Evolutionary conservation across 1,139 yeast genomes (phyloP).

Genomic region (Eremothecium gossypii): DNA sequence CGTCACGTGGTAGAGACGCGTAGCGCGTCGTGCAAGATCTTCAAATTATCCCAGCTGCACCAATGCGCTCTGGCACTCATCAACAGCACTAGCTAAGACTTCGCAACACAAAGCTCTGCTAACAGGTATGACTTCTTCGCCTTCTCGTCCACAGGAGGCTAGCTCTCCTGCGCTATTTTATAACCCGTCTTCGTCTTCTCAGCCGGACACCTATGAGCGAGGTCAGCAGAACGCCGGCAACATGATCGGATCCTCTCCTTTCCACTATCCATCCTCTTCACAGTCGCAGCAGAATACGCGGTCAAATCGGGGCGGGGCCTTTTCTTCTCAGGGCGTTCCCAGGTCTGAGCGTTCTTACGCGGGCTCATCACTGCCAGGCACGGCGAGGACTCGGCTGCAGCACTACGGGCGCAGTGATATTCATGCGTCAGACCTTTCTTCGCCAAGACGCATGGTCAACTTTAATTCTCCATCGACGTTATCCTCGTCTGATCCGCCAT

Average conservation of each 20-base stretch:
- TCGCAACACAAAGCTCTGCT: too few species aligned
- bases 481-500: slow-evolving; percentile 24
- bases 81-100: too few species aligned
- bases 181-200: slow-evolving; percentile 32
- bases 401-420: slow-evolving; percentile 45
- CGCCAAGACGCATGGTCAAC: slow-evolving; percentile 39
- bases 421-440: slow-evolving; percentile 44
- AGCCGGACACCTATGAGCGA: slow-evolving; percentile 24
- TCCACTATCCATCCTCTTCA: slow-evolving; percentile 40
- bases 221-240: slow-evolving; percentile 14
- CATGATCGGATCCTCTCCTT: slow-evolving; percentile 36
- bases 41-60: too few species aligned
- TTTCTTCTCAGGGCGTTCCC: slow-evolving; percentile 16
- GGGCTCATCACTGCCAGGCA: slow-evolving; percentile 22
- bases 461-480: slow-evolving; percentile 25
- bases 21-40: too few species aligned
- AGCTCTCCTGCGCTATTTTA: slow-evolving; percentile 33
- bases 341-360: slow-evolving; percentile 28
- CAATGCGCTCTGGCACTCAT: too few species aligned
- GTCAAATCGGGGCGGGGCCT: slow-evolving; percentile 16
- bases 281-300: slow-evolving; percentile 13
- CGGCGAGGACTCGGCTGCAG: slow-evolving; percentile 27
- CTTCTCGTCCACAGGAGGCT: slow-evolving; percentile 14
- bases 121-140: slow-evolving; percentile 6
- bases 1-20: too few species aligned